Base-by-base conservation (phyloP, 768 basidiomycete genomes). In the Leccinum subgranulosum region DNA sequence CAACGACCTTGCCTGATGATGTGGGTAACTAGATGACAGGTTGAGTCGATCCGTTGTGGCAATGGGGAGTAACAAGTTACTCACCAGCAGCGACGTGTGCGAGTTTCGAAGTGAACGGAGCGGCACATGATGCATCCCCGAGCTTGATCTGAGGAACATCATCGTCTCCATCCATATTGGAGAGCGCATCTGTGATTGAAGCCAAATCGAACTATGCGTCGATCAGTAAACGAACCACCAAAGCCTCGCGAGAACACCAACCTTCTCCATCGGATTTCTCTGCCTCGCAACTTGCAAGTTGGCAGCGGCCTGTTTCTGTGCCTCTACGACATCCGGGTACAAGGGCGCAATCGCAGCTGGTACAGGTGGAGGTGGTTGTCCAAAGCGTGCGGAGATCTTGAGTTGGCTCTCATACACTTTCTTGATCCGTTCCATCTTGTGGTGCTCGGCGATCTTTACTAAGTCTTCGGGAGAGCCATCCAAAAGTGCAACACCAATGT, bases 1-100 rank as follows among this genome's bases (percentile, higher is more conserved):
- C 97, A 98, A 28, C 97, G 92, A 23, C 97, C 97, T 75, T 98
- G 97, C 19, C 97, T 86, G 64, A 99, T 97, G 71, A 99, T 98
- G 69, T 96, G 94, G 19, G 92, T 89, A 66, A 99, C 94, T 95
- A 60, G 21, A 55, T 3, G n/a, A 51, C 43, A 41, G 31, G 6
- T 34, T 56, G 27, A 60, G 61, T 43, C 3, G 12, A 51, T 2
- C 45, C 23, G 5, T 17, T 6, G 19, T 11, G 3, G 11, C 23
- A 27, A 25, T 6, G 19, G n/a, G 12, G 19, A 43, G 2, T 11
- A 43, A 43, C 0, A 21, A 36, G 23, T 25, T 9, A 83, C 94
- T 65, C 66, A 97, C 95, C 92, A 31, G 97, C 94, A 63, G 91
- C 84, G 51, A 99, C 97, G 69, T 99, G 96, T n/a, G 90, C 90